phyloP scores from a whole-genome alignment of 2,329 filamentous ascomycete genomes.

The Dryadomyces quercus-mongolicae region DNA sequence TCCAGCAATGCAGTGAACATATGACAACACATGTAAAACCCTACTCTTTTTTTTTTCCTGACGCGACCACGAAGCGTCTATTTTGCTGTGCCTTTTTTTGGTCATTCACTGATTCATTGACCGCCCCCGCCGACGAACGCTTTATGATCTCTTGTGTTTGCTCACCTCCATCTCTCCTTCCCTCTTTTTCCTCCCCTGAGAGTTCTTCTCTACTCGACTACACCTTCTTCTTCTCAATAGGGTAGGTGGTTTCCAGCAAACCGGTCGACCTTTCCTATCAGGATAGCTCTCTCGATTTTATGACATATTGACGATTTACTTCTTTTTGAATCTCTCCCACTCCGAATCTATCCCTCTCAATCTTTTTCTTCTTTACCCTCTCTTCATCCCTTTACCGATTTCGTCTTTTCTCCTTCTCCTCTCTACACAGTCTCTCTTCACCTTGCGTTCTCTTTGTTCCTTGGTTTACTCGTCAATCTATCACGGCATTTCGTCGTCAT shows the following conservation, averaged over 20 bases:
- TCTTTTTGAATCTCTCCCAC: not conserved
- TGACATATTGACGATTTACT: not conserved
- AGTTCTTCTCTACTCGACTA: not conserved
- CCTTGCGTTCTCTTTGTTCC: not conserved
- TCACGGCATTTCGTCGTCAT: slow-evolving; percentile 11
- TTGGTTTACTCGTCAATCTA: slow-evolving; percentile 13
- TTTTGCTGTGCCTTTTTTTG: not conserved
- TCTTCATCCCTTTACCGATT: not conserved
- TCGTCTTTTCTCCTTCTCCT: not conserved
- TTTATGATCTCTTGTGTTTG: not conserved
- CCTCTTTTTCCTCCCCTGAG: not conserved
- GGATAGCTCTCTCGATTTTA: not conserved
- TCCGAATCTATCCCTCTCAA: not conserved
- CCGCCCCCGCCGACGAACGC: not conserved
- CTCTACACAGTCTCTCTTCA: not conserved
- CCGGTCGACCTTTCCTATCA: slow-evolving; percentile 7
- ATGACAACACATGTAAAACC: not conserved
- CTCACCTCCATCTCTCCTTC: slow-evolving; percentile 1
- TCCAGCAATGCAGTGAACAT: not conserved
- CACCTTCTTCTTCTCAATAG: not conserved
- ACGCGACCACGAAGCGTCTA: not conserved
- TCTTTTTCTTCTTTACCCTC: not conserved
- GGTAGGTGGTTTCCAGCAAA: not conserved
- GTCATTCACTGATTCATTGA: not conserved
- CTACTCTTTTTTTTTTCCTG: not conserved